A percentile compares a stretch with the other conserved stretches of the same genome.
Conservation (phyloP, 768 basidiomycete species). For the Leccinum aurantiacum region DNA sequence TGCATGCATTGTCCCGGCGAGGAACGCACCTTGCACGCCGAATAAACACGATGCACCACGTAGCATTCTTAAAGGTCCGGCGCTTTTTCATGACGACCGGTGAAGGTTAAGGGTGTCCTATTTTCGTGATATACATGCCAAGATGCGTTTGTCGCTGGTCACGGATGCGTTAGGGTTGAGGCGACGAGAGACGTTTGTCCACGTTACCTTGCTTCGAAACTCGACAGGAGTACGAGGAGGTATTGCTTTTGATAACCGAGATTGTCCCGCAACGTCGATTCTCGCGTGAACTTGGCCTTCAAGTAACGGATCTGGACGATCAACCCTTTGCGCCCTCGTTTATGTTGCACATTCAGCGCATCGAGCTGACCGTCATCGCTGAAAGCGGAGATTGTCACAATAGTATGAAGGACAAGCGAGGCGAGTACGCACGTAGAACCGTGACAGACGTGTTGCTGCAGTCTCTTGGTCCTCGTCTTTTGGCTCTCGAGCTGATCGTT, state of each 20-base stretch:
- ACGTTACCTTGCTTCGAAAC: conserved; percentile 66
- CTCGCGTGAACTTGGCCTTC: conserved; percentile 88
- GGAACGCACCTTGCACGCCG: conserved; percentile 57
- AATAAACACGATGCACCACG: conserved; percentile 61
- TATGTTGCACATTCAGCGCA: conserved; percentile 63
- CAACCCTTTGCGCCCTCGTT: conserved; percentile 85
- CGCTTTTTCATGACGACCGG: conserved; percentile 39
- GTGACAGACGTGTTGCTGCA: conserved; percentile 52
- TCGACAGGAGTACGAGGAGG: conserved; percentile 67
- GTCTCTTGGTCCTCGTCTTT: conserved; percentile 40
- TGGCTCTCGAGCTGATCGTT: conserved; percentile 62
- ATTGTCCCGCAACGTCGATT: conserved; percentile 73
- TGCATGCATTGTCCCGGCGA: neutral
- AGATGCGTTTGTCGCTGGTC: conserved; percentile 63
- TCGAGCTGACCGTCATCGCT: conserved; percentile 55
- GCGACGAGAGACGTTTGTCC: neutral
- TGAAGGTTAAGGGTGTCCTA: conserved; percentile 60
- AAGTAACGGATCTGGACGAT: conserved; percentile 90
- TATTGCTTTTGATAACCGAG: conserved; percentile 89
- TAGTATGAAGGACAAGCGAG: neutral
- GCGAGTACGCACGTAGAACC: conserved; percentile 48
- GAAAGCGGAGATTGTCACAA: conserved; percentile 2
- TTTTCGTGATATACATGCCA: conserved; percentile 68
- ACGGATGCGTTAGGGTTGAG: conserved; percentile 4
- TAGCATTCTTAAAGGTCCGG: conserved; percentile 57